Evolutionary conservation across 2,329 filamentous ascomycete species (phyloP), one percentile per base, ranked within the genome.

Genomic region (Metarhizium sp.): DNA sequence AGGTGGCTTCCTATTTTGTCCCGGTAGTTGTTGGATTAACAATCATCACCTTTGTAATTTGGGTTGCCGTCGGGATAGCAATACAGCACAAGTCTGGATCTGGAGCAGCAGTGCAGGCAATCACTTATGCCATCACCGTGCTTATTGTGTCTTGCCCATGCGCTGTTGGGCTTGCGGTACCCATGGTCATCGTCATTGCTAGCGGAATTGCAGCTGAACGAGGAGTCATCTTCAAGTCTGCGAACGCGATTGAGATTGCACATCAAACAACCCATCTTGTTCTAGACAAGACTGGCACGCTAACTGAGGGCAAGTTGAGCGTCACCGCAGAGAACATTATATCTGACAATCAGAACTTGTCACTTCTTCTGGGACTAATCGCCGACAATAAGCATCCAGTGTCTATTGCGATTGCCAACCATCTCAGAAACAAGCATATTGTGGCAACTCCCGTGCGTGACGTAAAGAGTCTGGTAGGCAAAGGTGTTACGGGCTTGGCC

Each of bases 211-310:
- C 82, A 0, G 87, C 87, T 0, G 70, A 77, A 50, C 69, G 72
- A 10, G 87, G 88, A 0, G 74, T 92, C 16, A 78, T 92, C 29
- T 84, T 92, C 70, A 88, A 88, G 63, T 78, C 82, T 1, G 80
- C 84, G 0, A 75, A 82, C 46, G 77, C 77, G 2, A 81, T 89
- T 20, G 87, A 91, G 64, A 68, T 78, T 1, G 83, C 81, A 0
- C 72, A 78, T 54, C 84, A 80, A 57, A 72, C 80, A 0, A 77
- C 81, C 0, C 82, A 91, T 61, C 79, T 91, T 2, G 77, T 92
- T 0, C 87, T 92, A 60, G 88, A 92, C 73, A 92, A 92, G 69
- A 92, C 89, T 0, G 88, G 88, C 0, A 92, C 88, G 0, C 66
- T 92, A 8, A 92, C 88, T 0, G 66, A 74, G 30, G 85, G 84